phyloP scores from a whole-genome alignment of 768 basidiomycete genomes.

The Sporobolomyces phaffii region DNA sequence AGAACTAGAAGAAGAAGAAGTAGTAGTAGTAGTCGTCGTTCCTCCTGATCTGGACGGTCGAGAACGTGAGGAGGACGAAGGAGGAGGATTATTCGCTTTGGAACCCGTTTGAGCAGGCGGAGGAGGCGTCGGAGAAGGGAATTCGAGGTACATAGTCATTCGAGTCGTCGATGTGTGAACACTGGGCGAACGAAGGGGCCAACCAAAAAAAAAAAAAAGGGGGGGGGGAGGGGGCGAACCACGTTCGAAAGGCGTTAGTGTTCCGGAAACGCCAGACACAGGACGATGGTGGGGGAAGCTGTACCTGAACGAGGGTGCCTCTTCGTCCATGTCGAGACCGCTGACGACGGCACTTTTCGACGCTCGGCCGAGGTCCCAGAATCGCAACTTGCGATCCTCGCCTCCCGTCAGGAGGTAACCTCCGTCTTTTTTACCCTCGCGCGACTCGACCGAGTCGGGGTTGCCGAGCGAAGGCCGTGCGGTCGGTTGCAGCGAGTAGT shows the following conservation, averaged over 20 bases:
- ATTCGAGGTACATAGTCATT: slow-evolving; percentile 48
- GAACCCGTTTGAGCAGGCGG: too few species aligned
- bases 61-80: slow-evolving; percentile 42
- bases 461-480: slow-evolving; percentile 5
- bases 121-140: slow-evolving; percentile 51
- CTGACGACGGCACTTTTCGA: slow-evolving; percentile 73
- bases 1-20: slow-evolving; percentile 43
- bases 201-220: too few species aligned
- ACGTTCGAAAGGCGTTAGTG: too few species aligned
- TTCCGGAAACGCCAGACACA: too few species aligned
- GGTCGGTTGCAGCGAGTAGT: slow-evolving; percentile 29
- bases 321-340: slow-evolving; percentile 67
- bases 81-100: too few species aligned
- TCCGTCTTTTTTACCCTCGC: slow-evolving; percentile 9
- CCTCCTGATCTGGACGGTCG: too few species aligned
- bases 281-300: too few species aligned
- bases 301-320: slow-evolving; percentile 70
- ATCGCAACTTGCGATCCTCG: slow-evolving; percentile 75
- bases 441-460: background rate
- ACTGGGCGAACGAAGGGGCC: too few species aligned
- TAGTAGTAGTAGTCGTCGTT: too few species aligned
- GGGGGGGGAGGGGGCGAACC: too few species aligned
- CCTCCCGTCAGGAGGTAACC: slow-evolving; percentile 76
- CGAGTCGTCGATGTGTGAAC: slow-evolving; percentile 45
- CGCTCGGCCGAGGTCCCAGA: slow-evolving; percentile 75